Conservation (phyloP, 306 rosid genomes). For the Cicer chorassanicum region DNA sequence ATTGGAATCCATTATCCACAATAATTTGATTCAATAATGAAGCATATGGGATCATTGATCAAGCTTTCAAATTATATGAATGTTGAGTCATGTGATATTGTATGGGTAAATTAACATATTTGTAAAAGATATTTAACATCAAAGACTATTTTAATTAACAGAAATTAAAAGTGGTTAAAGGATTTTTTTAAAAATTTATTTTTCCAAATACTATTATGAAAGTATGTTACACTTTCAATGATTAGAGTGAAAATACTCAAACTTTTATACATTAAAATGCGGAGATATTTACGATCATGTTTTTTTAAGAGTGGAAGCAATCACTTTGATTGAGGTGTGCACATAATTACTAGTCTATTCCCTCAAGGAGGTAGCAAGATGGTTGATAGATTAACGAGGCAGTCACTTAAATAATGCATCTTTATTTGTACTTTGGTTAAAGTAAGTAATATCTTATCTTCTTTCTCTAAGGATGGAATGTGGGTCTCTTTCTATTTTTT, state of each 20-base stretch:
- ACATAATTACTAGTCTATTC: not conserved
- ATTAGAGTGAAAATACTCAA: no score
- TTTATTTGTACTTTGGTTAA: constrained; percentile 64
- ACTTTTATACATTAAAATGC: not conserved
- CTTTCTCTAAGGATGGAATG: constrained; percentile 40
- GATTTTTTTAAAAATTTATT: no score
- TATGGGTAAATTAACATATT: no score
- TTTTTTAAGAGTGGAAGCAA: not conserved
- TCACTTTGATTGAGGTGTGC: not conserved
- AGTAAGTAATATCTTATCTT: constrained; percentile 38
- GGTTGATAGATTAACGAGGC: constrained; percentile 55
- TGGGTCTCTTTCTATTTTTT: constrained; percentile 50
- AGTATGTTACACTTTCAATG: no score
- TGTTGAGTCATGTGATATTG: no score
- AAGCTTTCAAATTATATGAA: not conserved
- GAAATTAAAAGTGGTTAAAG: no score
- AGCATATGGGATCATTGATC: constrained; percentile 30
- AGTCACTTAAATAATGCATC: constrained; percentile 67
- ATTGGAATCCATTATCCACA: constrained; percentile 43
- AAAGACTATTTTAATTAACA: no score
- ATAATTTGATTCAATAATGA: constrained; percentile 48
- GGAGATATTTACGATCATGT: not conserved
- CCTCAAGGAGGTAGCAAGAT: not conserved
- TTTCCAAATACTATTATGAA: no score
- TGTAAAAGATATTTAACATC: no score